Base-by-base conservation (phyloP, 2,329 filamentous ascomycete genomes). In the Penicillium sp. region DNA sequence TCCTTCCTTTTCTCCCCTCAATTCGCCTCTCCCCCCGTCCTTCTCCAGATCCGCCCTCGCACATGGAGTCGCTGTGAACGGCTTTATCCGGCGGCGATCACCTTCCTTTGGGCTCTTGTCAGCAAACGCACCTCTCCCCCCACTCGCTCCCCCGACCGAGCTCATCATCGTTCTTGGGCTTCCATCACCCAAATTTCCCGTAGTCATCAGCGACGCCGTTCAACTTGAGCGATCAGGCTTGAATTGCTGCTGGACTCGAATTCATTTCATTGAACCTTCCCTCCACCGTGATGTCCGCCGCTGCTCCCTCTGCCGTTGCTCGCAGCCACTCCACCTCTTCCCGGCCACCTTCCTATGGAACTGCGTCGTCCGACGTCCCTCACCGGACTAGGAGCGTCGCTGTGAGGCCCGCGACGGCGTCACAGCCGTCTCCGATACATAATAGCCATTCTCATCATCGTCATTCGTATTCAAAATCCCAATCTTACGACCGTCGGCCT, bases 281-380 rank as follows among this genome's bases (percentile, higher is more conserved):
- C 29, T 60, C 51, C 66, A 66, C 69, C 69, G 70, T 69, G 65
- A 82, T 82, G 79, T 80, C 80, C 67, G 75, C 82, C 59, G 76
- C 83, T 65, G 78, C 83, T 61, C 70, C 74, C 49, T 75, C 81
- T 65, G 78, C 79, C 55, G 73, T 85, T 63, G 78, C 79, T 65
- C 83, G 83, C 70, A 84, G 79, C 68, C 78, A 82, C 62, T 84
- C 83, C 64, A 79, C 75, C 64, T 82, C 79, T 58, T 79, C 79
- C 73, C 78, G 79, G 69, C 75, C 78, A 68, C 69, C 75, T 62
- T 75, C 80, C 21, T 75, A 79, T 69, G 74, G 74, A 59, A 69
- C 77, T 62, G 70, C 74, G 56, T 71, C 78, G 44, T 74, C 76
- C 61, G 79, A 82, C 63, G 71, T 78, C 62, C 79, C 80, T 60